Conservation (phyloP, 441 rosid genomes). For the Gossypium davidsonii region DNA sequence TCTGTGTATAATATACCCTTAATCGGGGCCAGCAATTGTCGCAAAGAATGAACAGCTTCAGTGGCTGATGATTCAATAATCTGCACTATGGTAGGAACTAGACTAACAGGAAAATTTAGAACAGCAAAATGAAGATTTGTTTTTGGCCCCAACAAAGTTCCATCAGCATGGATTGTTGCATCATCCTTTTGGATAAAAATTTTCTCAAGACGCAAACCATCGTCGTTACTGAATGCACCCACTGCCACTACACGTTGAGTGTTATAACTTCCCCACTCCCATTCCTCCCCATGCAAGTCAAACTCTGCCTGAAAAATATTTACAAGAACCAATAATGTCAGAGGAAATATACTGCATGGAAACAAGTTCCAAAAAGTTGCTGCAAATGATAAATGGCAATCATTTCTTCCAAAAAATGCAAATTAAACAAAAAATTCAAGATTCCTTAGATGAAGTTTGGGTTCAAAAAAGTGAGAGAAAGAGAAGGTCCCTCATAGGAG, state of each 20-base stretch:
- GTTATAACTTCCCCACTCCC: constrained; percentile 98
- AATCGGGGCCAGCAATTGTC: constrained; percentile 83
- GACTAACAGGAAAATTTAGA: constrained; percentile 89
- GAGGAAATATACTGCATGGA: background rate
- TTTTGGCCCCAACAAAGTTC: constrained; percentile 86
- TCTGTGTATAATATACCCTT: constrained; percentile 96
- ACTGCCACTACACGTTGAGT: constrained; percentile 85
- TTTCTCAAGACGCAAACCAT: constrained; percentile 90
- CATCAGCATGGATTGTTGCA: constrained; percentile 98
- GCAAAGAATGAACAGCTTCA: constrained; percentile 74
- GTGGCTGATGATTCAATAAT: constrained; percentile 90
- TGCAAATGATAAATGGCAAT: background rate
- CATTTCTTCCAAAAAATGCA: constrained; percentile 1
- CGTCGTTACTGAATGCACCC: constrained; percentile 94
- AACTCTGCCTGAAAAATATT: constrained; percentile 73
- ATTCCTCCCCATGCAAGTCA: constrained; percentile 95
- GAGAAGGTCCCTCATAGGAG: background rate
- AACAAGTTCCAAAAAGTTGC: background rate
- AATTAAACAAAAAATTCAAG: background rate
- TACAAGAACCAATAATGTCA: background rate
- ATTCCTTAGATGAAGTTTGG: background rate
- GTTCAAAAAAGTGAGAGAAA: background rate
- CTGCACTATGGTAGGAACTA: constrained; percentile 88
- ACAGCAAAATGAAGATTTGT: constrained; percentile 98
- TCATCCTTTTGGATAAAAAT: constrained; percentile 94